Evolutionary conservation across 2,329 filamentous ascomycete species (phyloP).

Genomic region (Cryphonectria radicalis): DNA sequence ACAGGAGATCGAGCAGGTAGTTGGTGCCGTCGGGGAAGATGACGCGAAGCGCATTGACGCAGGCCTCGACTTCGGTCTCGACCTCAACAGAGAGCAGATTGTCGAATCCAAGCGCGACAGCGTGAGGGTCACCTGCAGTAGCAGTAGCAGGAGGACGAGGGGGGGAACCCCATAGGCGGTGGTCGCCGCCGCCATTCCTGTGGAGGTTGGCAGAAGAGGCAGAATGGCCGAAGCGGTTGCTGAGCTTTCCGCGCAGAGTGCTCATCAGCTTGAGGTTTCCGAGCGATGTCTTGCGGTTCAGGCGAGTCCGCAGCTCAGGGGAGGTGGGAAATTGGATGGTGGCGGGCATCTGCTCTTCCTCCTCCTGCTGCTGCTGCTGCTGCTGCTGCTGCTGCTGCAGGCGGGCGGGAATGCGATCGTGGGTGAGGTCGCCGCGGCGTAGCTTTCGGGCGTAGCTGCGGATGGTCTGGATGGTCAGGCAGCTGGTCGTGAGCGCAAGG

Average conservation of each 20-base stretch:
- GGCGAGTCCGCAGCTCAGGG: not conserved
- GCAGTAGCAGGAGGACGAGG: no score
- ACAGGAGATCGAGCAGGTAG: slow-evolving; percentile 61
- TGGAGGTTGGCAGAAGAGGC: slow-evolving; percentile 8
- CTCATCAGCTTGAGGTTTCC: slow-evolving; percentile 22
- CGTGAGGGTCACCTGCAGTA: not conserved
- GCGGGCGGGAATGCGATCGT: slow-evolving; percentile 1
- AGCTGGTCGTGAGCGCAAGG: slow-evolving; percentile 60
- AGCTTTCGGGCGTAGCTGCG: slow-evolving; percentile 59
- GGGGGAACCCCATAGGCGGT: slow-evolving; percentile 3
- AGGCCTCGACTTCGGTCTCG: slow-evolving; percentile 17
- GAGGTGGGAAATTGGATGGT: slow-evolving; percentile 8
- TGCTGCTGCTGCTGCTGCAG: slow-evolving; percentile 22
- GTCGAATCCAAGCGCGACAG: slow-evolving; percentile 9
- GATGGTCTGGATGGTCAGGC: slow-evolving; percentile 61
- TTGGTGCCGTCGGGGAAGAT: slow-evolving; percentile 58
- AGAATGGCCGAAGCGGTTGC: slow-evolving; percentile 13
- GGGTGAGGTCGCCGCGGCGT: slow-evolving; percentile 40
- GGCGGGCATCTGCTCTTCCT: slow-evolving; percentile 31
- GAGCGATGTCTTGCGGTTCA: slow-evolving; percentile 19
- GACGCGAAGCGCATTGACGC: slow-evolving; percentile 45
- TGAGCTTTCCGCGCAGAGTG: slow-evolving; percentile 23
- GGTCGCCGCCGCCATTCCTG: slow-evolving; percentile 8
- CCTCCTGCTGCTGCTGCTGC: slow-evolving; percentile 20
- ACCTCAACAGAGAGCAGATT: slow-evolving; percentile 4